Base-by-base conservation (phyloP, 139 green algal genomes). In the Astrephomene gubernaculifera region DNA sequence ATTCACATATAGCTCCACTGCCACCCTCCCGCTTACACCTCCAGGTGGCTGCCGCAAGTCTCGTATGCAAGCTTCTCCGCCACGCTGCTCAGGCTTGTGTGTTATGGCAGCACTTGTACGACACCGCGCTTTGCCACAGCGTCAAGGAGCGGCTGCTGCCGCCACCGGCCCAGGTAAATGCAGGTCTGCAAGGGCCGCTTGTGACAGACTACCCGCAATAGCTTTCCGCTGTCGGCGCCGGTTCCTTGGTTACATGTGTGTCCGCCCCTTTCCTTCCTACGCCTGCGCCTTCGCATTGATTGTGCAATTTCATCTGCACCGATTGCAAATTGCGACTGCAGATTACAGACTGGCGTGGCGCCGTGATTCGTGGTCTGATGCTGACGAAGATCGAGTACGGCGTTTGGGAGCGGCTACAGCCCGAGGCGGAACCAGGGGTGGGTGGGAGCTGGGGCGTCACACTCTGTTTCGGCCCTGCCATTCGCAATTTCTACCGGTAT, bases 281-380 rank as follows among this genome's bases (percentile, higher is more conserved):
- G 41, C 25, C 41, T 36, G 10, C 27, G 6, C 25, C 2, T 21
- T 24, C 69, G 12, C 49, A 12, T 57, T 27, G 5, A 25, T 33
- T 4, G 6, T 25, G 69, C 41, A 27, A 1, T 24, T 14, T 3
- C 2, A 14, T 8, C 68, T 7, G 33, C 39, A 39, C 39, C 39
- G 9, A 2, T 33, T 22, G 6, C 21, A 1, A 21, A 57, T 12
- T 57, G 49, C 17, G 49, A 57, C 49, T 24, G 8, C 74, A 82
- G 74, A 82, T 82, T 27, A 54, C 9, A 7, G 74, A 82, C 36
- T 82, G 74, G 74, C 53, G 54, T 0, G 74, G 36, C 38, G 54
- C 57, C 1, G 53, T 82, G 17, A 12, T 82, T 1, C 74, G 74
- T 0, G 74, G 74, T 9, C 54, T 35, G 8, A 54, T 82, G 74